Evolutionary conservation across 1,284 basidiomycete genomes (phyloP), one percentile per base, ranked within the genome.

Genomic region (Cutaneotrichosporon sp.): DNA sequence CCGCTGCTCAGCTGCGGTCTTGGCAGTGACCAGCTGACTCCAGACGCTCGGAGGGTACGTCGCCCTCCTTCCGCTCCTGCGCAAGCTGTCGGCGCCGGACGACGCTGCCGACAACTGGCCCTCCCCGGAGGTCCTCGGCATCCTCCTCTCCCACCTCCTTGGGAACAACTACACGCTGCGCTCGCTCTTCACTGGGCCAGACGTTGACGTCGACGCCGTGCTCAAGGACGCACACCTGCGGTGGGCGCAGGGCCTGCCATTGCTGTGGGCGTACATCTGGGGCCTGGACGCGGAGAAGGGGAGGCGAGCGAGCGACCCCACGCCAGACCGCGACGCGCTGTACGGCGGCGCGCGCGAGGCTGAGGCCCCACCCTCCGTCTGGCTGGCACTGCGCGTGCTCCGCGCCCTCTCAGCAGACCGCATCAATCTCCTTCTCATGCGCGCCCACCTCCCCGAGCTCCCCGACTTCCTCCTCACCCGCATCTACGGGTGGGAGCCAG

Each of bases 151-250:
- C 1, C 74, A 78, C 59, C 66, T 74, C 25, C 67, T 75, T 27
- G 66, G 67, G 53, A 73, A 73, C 71, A 75, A 77, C 58, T 78
- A 78, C 58, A 65, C 70, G 3, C 64, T 77, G 27, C 52, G 74
- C 5, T 66, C 70, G 13, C 59, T 74, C 14, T 71, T 73, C 54
- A 51, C 61, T 9, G 29, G 33, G 9, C 38, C 52, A 14, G 59
- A 60, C 11, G 43, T 45, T 14, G 46, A 54, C 36, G 53, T 51
- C 25, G 50, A 31, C 8, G 58, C 51, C 6, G 67, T 67, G 58
- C 52, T 73, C 36, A 38, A 72, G 36, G 74, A 75, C 7, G 36
- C 74, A 5, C 59, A 36, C 6, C 34, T 78, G 3, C 66, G 69
- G 2, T 65, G 69, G 25, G 67, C 66, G 2, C 57, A 58, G 0